Evolutionary conservation across 2,329 filamentous ascomycete species (phyloP).

Genomic region (Sclerotinia sclerotiorum): DNA sequence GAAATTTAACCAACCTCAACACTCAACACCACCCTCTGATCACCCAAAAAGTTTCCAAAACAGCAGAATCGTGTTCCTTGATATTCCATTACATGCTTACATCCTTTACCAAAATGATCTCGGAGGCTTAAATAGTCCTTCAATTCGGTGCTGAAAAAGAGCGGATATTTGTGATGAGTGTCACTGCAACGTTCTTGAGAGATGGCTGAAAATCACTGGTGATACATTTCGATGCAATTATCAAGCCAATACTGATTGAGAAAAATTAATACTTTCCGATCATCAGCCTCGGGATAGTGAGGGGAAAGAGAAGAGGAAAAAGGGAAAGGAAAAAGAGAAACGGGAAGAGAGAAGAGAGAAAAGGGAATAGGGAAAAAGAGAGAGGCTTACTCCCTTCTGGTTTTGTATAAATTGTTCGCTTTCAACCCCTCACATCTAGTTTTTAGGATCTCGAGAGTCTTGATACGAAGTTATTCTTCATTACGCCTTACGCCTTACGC

Average conservation of each 20-base stretch:
- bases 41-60: background rate
- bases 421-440: slow-evolving; percentile 9
- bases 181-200: slow-evolving; percentile 21
- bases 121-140: slow-evolving; percentile 17
- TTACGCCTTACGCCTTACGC: background rate
- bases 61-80: background rate
- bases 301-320: background rate
- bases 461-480: slow-evolving; percentile 2
- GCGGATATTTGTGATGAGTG: slow-evolving; percentile 21
- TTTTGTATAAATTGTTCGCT: slow-evolving; percentile 15
- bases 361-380: background rate
- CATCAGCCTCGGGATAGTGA: background rate
- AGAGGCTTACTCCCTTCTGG: slow-evolving; percentile 17
- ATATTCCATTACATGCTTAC: background rate
- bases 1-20: background rate
- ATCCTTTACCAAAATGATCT: slow-evolving; percentile 13
- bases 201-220: slow-evolving; percentile 21
- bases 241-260: slow-evolving; percentile 19
- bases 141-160: slow-evolving; percentile 12
- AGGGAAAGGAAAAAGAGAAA: too few relatives aligned
- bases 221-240: slow-evolving; percentile 14
- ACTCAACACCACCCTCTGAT: background rate
- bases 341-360: background rate
- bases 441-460: slow-evolving; percentile 14
- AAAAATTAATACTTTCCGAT: slow-evolving; percentile 1